These are phyloP conservation scores for Populus hybrid DNA, from an alignment of 441 rosid genomes.

Conservation along the genomic window DNA sequence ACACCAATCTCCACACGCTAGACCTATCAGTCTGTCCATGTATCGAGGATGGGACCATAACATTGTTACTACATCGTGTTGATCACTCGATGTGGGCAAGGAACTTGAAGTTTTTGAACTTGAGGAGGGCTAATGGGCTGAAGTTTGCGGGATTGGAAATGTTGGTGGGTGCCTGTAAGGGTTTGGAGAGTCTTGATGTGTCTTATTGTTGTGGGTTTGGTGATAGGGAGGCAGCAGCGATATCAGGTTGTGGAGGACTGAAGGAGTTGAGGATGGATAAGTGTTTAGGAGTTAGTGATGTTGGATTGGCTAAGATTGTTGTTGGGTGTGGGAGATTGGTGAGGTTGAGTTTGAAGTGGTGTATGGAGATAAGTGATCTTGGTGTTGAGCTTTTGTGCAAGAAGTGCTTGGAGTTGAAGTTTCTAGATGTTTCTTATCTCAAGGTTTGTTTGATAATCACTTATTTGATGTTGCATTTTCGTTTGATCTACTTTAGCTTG, in stretches of 20 bases:
- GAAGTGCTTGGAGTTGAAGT: constrained; percentile 55
- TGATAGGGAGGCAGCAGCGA: constrained; percentile 80
- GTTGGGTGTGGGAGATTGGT: constrained; percentile 61
- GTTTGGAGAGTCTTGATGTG: constrained; percentile 63
- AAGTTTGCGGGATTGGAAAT: constrained; percentile 55
- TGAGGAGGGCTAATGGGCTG: constrained; percentile 61
- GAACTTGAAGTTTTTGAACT: constrained; percentile 43
- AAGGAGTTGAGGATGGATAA: constrained; percentile 74
- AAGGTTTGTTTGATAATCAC: constrained; percentile 44
- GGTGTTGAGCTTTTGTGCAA: constrained; percentile 82
- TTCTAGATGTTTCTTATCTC: constrained; percentile 75
- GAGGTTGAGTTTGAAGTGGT: constrained; percentile 86
- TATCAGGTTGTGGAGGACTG: constrained; percentile 47
- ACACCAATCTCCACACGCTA: constrained; percentile 40
- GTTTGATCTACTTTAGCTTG: neutral
- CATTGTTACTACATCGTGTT: constrained; percentile 34
- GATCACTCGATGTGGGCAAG: constrained; percentile 26
- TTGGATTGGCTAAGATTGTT: constrained; percentile 82
- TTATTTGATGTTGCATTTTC: neutral
- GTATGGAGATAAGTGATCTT: constrained; percentile 80
- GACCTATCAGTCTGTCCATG: constrained; percentile 86
- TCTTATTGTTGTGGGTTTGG: constrained; percentile 71
- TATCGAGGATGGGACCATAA: constrained; percentile 56
- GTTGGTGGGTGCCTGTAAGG: constrained; percentile 47
- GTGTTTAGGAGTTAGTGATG: constrained; percentile 70